Conservation (phyloP, 202 grass and related monocot species). For the Elaeis oleifera region DNA sequence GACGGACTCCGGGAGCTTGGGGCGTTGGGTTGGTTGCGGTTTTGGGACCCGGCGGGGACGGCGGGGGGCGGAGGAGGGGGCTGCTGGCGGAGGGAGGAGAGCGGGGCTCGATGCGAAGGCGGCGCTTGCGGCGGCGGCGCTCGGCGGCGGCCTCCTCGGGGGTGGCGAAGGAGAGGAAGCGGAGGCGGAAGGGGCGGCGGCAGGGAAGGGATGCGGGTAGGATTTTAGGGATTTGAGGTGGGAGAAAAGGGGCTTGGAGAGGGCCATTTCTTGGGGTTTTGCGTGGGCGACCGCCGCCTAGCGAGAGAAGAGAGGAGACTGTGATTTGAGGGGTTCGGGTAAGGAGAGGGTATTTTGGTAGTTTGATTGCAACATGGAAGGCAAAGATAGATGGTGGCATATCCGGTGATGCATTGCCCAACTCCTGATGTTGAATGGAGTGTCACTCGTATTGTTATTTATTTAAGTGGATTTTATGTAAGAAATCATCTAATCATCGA, state of each 20-base stretch:
- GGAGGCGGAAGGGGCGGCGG: constrained; percentile 21
- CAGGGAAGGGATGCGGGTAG: constrained; percentile 12
- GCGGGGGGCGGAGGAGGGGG: constrained; percentile 2
- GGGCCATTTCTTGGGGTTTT: not conserved
- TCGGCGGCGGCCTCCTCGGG: constrained; percentile 45
- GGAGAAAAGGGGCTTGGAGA: constrained; percentile 15
- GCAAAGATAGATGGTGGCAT: no score
- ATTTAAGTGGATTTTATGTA: no score
- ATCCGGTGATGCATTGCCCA: no score
- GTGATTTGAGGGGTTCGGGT: no score
- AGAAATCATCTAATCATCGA: no score
- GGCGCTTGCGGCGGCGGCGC: constrained; percentile 87
- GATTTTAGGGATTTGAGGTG: constrained; percentile 14
- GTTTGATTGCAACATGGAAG: no score
- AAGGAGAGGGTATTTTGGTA: no score
- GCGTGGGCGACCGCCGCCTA: no score
- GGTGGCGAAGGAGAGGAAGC: constrained; percentile 21
- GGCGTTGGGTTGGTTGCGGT: constrained; percentile 47
- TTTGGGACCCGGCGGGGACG: constrained; percentile 27
- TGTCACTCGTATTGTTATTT: no score
- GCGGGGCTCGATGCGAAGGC: constrained; percentile 77
- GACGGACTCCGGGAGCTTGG: constrained; percentile 71
- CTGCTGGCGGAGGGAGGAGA: constrained; percentile 33
- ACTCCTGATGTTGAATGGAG: no score
- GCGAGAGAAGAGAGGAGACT: no score